Evolutionary conservation across 2,329 filamentous ascomycete species (phyloP).

Genomic region (Phialophora expanda): DNA sequence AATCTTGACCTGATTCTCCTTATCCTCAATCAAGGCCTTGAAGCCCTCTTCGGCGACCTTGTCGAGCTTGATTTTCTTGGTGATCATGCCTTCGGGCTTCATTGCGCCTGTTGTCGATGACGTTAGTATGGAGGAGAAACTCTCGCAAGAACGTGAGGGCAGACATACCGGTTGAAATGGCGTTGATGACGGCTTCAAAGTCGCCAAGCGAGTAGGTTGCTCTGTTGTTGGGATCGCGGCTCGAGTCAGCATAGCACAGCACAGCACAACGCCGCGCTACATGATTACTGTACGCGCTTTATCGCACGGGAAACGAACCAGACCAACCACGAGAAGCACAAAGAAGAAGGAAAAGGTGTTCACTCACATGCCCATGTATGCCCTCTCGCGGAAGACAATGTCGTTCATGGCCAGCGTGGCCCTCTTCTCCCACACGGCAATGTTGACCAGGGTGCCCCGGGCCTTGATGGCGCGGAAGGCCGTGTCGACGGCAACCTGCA

Average conservation of each 20-base stretch:
- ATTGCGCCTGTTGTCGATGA: constrained; percentile 31
- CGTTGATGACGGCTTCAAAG: constrained; percentile 56
- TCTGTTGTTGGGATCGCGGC: constrained; percentile 6
- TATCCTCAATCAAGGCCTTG: constrained; percentile 44
- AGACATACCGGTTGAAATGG: constrained; percentile 42
- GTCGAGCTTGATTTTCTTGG: constrained; percentile 41
- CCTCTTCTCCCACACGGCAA: constrained; percentile 62
- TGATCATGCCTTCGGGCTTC: constrained; percentile 42
- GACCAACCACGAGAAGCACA: too few relatives aligned
- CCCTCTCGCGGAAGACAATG: constrained; percentile 59
- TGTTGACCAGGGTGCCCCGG: constrained; percentile 59
- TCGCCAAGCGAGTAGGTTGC: constrained; percentile 60
- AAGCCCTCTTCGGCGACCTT: constrained; percentile 43
- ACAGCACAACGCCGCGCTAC: background rate
- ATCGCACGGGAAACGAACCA: too few relatives aligned
- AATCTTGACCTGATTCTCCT: constrained; percentile 48
- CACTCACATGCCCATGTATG: constrained; percentile 55
- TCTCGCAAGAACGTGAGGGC: too few relatives aligned
- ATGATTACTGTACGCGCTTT: too few relatives aligned
- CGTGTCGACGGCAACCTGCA: constrained; percentile 57
- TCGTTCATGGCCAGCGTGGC: constrained; percentile 57
- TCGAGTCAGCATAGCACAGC: background rate
- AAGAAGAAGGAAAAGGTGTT: background rate
- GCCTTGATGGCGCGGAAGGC: constrained; percentile 57
- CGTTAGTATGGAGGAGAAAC: too few relatives aligned